phyloP scores from a whole-genome alignment of 164 flowering plant species.

The Protea cynaroides region DNA sequence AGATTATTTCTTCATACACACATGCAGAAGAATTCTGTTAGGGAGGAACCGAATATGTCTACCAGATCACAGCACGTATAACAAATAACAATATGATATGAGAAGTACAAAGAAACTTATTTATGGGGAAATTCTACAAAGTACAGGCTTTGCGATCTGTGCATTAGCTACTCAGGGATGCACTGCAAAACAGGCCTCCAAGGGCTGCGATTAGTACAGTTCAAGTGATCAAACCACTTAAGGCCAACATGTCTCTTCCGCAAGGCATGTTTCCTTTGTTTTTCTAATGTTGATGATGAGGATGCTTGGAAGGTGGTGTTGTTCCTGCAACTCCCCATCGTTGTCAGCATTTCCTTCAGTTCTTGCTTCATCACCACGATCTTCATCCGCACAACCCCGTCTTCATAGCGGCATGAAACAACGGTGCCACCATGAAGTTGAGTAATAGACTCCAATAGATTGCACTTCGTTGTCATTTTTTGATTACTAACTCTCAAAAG shows the following conservation, averaged over 20 bases:
- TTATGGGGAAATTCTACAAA: too few species aligned
- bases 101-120: too few species aligned
- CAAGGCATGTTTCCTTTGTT: conserved; percentile 21
- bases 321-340: conserved; percentile 8
- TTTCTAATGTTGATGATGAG: conserved; percentile 9
- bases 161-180: conserved; percentile 8
- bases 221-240: conserved; percentile 3
- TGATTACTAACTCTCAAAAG: background rate
- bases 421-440: conserved; percentile 13
- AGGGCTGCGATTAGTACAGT: conserved; percentile 9
- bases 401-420: conserved; percentile 14
- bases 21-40: too few species aligned
- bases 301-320: background rate
- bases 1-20: too few species aligned
- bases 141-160: too few species aligned
- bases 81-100: too few species aligned
- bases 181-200: conserved; percentile 29
- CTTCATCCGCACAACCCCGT: conserved; percentile 33
- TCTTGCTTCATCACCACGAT: conserved; percentile 31
- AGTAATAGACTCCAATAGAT: conserved; percentile 18
- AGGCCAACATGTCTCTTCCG: conserved; percentile 19
- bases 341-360: conserved; percentile 22
- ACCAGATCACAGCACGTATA: too few species aligned
- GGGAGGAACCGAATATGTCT: too few species aligned
- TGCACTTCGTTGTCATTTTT: conserved; percentile 3